Conservation (phyloP, 306 rosid species). For the Acacia acuminata region DNA sequence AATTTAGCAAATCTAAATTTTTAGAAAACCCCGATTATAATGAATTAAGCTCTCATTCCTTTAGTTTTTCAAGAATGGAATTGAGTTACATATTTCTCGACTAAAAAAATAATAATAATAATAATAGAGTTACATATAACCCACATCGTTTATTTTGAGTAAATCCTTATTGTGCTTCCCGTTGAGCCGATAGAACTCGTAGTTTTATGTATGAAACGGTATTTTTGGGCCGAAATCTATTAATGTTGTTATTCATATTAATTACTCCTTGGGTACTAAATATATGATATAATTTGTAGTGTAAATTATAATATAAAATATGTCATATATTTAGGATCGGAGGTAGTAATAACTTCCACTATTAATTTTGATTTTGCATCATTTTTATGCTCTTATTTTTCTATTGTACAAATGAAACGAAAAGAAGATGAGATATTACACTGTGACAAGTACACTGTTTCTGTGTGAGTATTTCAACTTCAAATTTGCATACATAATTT, state of each 20-base stretch:
- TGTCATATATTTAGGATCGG: too few relatives aligned
- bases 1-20: too few relatives aligned
- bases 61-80: not conserved
- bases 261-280: not conserved
- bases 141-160: not conserved
- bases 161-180: not conserved
- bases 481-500: not conserved
- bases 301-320: too few relatives aligned
- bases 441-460: too few relatives aligned
- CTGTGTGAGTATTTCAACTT: too few relatives aligned
- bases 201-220: too few relatives aligned
- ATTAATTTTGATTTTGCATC: not conserved
- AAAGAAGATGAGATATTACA: too few relatives aligned
- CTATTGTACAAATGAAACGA: too few relatives aligned
- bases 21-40: too few relatives aligned
- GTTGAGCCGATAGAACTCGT: too few relatives aligned
- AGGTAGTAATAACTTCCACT: not conserved
- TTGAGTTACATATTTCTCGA: not conserved
- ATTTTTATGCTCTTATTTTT: too few relatives aligned
- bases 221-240: not conserved
- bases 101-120: not conserved
- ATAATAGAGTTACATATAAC: not conserved
- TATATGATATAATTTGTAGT: too few relatives aligned
- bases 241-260: not conserved
- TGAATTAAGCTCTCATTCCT: not conserved